These are phyloP conservation scores for Alectoria sarmentosa DNA, from an alignment of 495 filamentous ascomycete species.

Conservation along the genomic window DNA sequence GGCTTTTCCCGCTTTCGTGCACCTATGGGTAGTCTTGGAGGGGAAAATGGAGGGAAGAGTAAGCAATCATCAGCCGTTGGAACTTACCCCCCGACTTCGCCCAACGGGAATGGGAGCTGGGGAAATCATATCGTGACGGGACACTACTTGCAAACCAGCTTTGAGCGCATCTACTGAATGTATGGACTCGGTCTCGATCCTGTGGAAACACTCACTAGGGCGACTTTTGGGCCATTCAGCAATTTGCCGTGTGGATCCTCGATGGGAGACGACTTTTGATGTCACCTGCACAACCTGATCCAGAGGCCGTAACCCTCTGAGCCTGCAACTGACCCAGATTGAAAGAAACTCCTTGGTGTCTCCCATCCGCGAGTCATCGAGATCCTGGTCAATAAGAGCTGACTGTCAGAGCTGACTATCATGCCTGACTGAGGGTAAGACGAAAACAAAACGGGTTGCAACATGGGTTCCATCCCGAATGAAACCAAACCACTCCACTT, in stretches of 20 bases:
- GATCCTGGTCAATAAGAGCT: not conserved
- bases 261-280: not conserved
- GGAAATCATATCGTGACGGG: slow-evolving; percentile 19
- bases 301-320: not conserved
- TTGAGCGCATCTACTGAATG: not conserved
- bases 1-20: slow-evolving; percentile 20
- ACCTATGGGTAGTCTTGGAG: slow-evolving; percentile 24
- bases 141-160: not conserved
- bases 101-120: slow-evolving; percentile 9
- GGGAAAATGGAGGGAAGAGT: slow-evolving; percentile 21
- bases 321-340: not conserved
- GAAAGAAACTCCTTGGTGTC: not conserved
- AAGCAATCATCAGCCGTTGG: slow-evolving; percentile 14
- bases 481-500: not conserved
- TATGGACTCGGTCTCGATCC: not conserved
- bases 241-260: not conserved
- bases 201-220: not conserved
- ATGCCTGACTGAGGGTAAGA: not conserved
- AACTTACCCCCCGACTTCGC: slow-evolving; percentile 16
- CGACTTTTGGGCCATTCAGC: not conserved
- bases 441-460: slow-evolving; percentile 1
- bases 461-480: not conserved
- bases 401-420: not conserved
- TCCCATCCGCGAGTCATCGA: not conserved
- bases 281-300: not conserved